Percentiles rank a stretch among this genome's conserved stretches.
These are phyloP conservation scores for Colletotrichum australisinense DNA, from an alignment of 2,329 filamentous ascomycete genomes.

Conservation along the genomic window DNA sequence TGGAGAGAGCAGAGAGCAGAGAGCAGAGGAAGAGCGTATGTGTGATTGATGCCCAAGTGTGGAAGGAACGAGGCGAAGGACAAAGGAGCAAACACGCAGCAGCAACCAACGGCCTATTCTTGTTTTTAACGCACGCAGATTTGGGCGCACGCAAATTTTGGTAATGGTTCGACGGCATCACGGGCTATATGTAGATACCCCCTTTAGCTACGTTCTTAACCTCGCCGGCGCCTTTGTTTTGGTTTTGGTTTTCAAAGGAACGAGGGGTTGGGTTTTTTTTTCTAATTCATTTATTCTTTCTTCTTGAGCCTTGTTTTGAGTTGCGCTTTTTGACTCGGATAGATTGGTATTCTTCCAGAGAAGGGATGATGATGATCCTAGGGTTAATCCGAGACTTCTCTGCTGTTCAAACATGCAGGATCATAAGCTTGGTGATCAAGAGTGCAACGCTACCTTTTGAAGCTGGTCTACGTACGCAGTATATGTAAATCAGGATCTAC, in stretches of 20 bases:
- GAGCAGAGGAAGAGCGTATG: not conserved
- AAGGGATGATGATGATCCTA: not conserved
- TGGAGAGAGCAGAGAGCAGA: slow-evolving; percentile 3
- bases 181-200: slow-evolving; percentile 15
- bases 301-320: not conserved
- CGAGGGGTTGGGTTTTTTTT: not conserved
- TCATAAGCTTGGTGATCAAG: no score
- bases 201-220: slow-evolving; percentile 4
- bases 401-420: no score
- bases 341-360: not conserved
- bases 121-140: not conserved
- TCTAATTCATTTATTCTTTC: not conserved
- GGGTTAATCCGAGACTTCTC: not conserved
- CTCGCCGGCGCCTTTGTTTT: not conserved
- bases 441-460: no score
- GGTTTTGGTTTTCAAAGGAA: not conserved
- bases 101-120: not conserved
- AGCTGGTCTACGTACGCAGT: no score
- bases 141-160: not conserved
- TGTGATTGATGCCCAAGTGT: not conserved
- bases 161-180: not conserved
- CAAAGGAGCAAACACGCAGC: not conserved
- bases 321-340: not conserved
- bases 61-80: not conserved
- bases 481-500: no score